These are phyloP conservation scores for Fusarium kyushuense DNA, from an alignment of 2,329 filamentous ascomycete genomes.

Conservation along the genomic window DNA sequence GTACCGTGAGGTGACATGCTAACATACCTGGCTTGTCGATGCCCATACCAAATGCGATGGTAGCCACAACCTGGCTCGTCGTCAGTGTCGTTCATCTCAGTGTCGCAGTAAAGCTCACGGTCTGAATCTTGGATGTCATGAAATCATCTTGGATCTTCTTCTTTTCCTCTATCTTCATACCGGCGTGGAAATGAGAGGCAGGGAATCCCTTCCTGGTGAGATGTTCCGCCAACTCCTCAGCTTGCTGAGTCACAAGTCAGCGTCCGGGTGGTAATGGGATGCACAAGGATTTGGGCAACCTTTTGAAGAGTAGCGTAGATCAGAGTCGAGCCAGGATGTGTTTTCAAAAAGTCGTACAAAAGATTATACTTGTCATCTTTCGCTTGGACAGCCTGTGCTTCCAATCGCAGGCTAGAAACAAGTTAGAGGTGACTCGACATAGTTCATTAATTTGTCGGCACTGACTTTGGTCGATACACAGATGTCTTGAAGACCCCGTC, in stretches of 20 bases:
- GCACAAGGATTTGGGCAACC: conserved; percentile 27
- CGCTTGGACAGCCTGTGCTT: conserved; percentile 58
- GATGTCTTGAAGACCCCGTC: conserved; percentile 68
- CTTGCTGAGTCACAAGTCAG: conserved; percentile 52
- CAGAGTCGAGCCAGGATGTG: conserved; percentile 67
- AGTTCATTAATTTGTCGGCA: accelerated
- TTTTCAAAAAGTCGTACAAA: conserved; percentile 61
- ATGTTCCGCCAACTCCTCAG: conserved; percentile 57
- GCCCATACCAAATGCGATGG: conserved; percentile 71
- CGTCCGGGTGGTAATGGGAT: no score
- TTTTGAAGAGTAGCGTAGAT: conserved; percentile 71
- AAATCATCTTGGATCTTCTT: conserved; percentile 63
- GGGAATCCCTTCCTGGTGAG: conserved; percentile 56
- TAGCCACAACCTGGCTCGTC: conserved; percentile 54
- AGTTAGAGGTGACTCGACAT: neutral
- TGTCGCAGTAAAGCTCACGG: conserved; percentile 27
- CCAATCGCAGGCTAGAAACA: conserved; percentile 59
- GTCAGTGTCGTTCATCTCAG: neutral
- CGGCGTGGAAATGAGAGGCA: conserved; percentile 63
- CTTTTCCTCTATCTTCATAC: conserved; percentile 61
- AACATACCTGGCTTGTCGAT: conserved; percentile 62
- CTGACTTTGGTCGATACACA: conserved; percentile 67
- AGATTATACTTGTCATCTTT: conserved; percentile 60
- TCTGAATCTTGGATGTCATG: conserved; percentile 59
- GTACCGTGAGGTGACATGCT: neutral